phyloP scores from a whole-genome alignment of 805 yeast genomes.

The Ogataea glucozyma region DNA sequence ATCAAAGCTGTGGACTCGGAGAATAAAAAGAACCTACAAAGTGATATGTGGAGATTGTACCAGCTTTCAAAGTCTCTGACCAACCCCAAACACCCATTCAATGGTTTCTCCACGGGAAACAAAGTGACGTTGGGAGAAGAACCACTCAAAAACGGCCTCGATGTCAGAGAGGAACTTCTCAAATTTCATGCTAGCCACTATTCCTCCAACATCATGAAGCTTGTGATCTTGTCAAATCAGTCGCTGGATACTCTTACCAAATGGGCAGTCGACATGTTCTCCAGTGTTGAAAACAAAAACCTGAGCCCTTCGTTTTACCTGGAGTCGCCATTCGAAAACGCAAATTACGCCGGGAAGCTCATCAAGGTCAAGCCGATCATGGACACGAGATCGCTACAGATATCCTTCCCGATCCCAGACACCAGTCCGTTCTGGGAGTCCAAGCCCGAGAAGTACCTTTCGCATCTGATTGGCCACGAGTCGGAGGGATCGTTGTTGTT shows the following conservation, averaged over 20 bases:
- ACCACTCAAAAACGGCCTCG: slow-evolving; percentile 60
- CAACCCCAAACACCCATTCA: slow-evolving; percentile 77
- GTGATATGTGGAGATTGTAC: slow-evolving; percentile 83
- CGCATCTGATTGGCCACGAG: slow-evolving; percentile 92
- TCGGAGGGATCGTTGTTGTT: slow-evolving; percentile 81
- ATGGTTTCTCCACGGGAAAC: slow-evolving; percentile 91
- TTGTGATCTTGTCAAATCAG: slow-evolving; percentile 83
- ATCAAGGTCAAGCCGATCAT: slow-evolving; percentile 78
- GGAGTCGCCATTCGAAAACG: slow-evolving; percentile 47
- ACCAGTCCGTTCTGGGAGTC: slow-evolving; percentile 64
- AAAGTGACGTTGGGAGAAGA: slow-evolving; percentile 65
- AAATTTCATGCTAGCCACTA: slow-evolving; percentile 72
- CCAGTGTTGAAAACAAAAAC: slow-evolving; percentile 56
- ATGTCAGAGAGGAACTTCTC: slow-evolving; percentile 79
- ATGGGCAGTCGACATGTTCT: slow-evolving; percentile 70
- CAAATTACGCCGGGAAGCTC: slow-evolving; percentile 50
- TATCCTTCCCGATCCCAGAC: slow-evolving; percentile 77
- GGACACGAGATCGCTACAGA: slow-evolving; percentile 67
- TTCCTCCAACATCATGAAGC: slow-evolving; percentile 85
- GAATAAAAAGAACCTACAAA: slow-evolving; percentile 90
- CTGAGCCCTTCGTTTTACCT: slow-evolving; percentile 47
- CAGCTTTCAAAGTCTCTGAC: slow-evolving; percentile 79
- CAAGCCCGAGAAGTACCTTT: slow-evolving; percentile 67
- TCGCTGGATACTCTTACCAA: slow-evolving; percentile 65
- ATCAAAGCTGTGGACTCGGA: slow-evolving; percentile 95